These are phyloP conservation scores for Lathyrus oleraceus DNA, from an alignment of 306 rosid genomes.

Conservation along the genomic window DNA sequence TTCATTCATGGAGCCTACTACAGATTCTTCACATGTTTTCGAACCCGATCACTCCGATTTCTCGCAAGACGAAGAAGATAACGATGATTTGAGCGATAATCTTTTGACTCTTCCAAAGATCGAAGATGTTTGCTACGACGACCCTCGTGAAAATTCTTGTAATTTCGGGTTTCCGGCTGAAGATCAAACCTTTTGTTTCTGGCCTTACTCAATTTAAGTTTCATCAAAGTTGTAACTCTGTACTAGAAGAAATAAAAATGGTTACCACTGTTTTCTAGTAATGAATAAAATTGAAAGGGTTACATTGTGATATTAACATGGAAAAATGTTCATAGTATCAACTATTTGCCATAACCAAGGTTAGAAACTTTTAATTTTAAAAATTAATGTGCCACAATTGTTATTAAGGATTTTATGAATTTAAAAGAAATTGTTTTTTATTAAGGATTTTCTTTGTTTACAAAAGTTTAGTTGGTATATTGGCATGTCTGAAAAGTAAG, in stretches of 20 bases:
- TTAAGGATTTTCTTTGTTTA: no score
- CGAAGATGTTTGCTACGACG: slow-evolving; percentile 55
- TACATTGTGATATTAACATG: slow-evolving; percentile 3
- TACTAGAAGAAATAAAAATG: slow-evolving; percentile 49
- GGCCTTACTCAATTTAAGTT: slow-evolving; percentile 46
- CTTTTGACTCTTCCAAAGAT: slow-evolving; percentile 54
- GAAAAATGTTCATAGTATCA: not conserved
- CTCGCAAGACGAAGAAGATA: slow-evolving; percentile 77
- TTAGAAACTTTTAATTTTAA: not conserved
- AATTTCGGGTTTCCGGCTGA: slow-evolving; percentile 54
- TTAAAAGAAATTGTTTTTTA: no score
- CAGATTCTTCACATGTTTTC: slow-evolving; percentile 59
- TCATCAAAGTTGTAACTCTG: slow-evolving; percentile 44
- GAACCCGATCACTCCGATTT: slow-evolving; percentile 72
- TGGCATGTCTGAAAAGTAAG: no score
- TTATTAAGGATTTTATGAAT: no score
- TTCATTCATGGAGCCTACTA: slow-evolving; percentile 61
- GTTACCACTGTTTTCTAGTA: slow-evolving; percentile 27
- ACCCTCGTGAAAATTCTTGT: slow-evolving; percentile 51
- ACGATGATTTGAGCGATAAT: slow-evolving; percentile 39
- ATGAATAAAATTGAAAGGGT: slow-evolving; percentile 25
- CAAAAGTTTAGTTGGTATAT: no score
- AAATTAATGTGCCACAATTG: not conserved
- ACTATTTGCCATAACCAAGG: not conserved
- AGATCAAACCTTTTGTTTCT: slow-evolving; percentile 66